Percentiles rank a stretch among this genome's conserved stretches.
These are phyloP conservation scores for Lactifluus echinatus DNA, from an alignment of 768 basidiomycete species.

Conservation along the genomic window DNA sequence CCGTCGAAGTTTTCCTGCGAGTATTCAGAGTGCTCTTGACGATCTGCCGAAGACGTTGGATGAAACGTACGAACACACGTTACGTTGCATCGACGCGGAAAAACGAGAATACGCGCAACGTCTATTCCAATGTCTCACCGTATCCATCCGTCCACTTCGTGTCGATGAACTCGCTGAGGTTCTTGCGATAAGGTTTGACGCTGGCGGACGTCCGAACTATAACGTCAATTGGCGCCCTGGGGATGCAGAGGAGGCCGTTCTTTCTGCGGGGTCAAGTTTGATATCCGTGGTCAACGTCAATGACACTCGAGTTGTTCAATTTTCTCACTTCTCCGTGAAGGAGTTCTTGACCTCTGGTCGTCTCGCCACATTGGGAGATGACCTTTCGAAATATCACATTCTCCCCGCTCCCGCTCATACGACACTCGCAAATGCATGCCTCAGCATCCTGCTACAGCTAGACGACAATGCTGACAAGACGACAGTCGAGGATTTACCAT, in stretches of 20 bases:
- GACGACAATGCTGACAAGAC: not conserved
- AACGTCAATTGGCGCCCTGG: not conserved
- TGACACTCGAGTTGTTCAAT: not conserved
- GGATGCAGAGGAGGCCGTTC: not conserved
- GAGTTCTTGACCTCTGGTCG: slow-evolving; percentile 4
- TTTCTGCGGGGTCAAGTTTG: slow-evolving; percentile 3
- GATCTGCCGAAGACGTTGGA: not conserved
- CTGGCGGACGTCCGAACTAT: not conserved
- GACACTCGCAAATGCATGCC: not conserved
- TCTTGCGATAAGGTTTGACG: not conserved
- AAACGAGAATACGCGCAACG: not conserved
- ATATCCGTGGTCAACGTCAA: not conserved
- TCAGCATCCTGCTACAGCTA: not conserved
- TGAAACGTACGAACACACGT: not conserved
- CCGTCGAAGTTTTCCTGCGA: not conserved
- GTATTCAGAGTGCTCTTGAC: not conserved
- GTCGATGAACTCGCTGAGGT: slow-evolving; percentile 1
- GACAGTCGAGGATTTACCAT: not conserved
- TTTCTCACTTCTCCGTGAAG: not conserved
- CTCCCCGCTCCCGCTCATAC: not conserved
- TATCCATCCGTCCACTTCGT: slow-evolving; percentile 1
- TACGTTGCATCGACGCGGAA: not conserved
- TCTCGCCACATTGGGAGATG: not conserved
- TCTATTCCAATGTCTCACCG: not conserved
- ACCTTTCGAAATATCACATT: not conserved